A percentile compares a stretch with the other conserved stretches of the same genome.
These are phyloP conservation scores for Candida koratica DNA, from an alignment of 805 yeast species.

Conservation along the genomic window DNA sequence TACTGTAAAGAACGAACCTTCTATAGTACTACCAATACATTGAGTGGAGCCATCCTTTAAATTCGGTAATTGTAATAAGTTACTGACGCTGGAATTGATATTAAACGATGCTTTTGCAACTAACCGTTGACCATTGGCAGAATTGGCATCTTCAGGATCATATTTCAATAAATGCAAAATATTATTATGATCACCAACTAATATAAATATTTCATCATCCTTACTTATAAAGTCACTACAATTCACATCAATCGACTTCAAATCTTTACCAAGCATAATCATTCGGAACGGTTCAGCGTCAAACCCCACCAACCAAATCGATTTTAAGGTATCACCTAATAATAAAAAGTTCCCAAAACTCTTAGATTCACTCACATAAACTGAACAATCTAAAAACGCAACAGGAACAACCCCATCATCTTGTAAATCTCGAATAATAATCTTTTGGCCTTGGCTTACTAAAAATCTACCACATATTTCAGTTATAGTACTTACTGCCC, in stretches of 20 bases:
- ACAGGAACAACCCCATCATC: constrained; percentile 91
- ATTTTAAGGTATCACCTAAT: constrained; percentile 74
- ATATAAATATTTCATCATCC: constrained; percentile 63
- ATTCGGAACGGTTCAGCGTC: constrained; percentile 93
- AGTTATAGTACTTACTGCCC: constrained; percentile 75
- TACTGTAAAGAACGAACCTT: constrained; percentile 75
- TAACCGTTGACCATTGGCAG: constrained; percentile 74
- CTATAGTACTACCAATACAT: constrained; percentile 66
- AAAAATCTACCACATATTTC: constrained; percentile 81
- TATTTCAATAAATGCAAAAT: constrained; percentile 72
- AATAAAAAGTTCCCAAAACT: constrained; percentile 78
- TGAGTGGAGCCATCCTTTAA: constrained; percentile 39
- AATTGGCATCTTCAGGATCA: constrained; percentile 87
- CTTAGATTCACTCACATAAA: constrained; percentile 75
- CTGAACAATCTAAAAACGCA: constrained; percentile 85
- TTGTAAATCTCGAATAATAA: constrained; percentile 75
- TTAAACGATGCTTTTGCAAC: constrained; percentile 68
- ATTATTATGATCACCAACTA: constrained; percentile 65
- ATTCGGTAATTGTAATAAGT: constrained; percentile 46
- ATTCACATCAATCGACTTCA: constrained; percentile 55
- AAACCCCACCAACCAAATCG: constrained; percentile 79
- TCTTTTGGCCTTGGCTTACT: constrained; percentile 81
- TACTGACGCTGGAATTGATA: constrained; percentile 57
- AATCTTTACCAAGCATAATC: constrained; percentile 73
- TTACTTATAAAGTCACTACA: constrained; percentile 74